Evolutionary conservation across 192 early-diverging fungal genomes (phyloP).

Genomic region (Coemansia sp.): DNA sequence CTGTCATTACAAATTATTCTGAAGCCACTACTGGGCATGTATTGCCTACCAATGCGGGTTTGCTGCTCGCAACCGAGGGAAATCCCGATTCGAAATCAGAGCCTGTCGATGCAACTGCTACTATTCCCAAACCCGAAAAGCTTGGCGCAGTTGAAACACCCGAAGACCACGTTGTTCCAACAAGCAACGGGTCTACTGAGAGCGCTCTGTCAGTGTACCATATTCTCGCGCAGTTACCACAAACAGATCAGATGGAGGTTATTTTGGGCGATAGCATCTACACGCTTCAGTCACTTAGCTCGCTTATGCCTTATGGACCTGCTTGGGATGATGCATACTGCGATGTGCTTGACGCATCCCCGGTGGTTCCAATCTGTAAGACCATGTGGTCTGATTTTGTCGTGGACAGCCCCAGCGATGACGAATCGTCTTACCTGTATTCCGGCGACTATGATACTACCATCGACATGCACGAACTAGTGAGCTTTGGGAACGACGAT

Average conservation of each 20-base stretch:
- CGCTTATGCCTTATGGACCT: conserved; percentile 31
- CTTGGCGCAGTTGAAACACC: neutral
- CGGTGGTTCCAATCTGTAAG: conserved; percentile 51
- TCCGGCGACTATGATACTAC: conserved; percentile 1
- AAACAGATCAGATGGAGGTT: conserved; percentile 25
- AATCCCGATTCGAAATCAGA: neutral
- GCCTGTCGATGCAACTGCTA: neutral
- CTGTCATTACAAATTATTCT: neutral
- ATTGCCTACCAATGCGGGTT: neutral
- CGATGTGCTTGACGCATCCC: conserved; percentile 44
- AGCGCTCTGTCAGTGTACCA: conserved; percentile 40
- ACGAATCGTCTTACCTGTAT: neutral
- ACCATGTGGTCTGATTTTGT: conserved; percentile 51
- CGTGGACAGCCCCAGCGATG: conserved; percentile 8
- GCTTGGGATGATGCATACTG: conserved; percentile 46
- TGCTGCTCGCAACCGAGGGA: neutral
- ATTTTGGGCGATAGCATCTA: conserved; percentile 45
- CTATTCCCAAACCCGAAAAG: neutral
- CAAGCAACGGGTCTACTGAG: conserved; percentile 17
- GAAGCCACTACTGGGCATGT: neutral
- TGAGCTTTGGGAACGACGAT: conserved; percentile 21
- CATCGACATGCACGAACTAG: conserved; percentile 23
- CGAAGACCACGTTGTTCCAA: conserved; percentile 32
- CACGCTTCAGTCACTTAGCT: conserved; percentile 29
- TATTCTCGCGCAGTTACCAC: conserved; percentile 29